Percentiles rank a stretch among this genome's conserved stretches.
phyloP scores from a whole-genome alignment of 2,329 filamentous ascomycete species.

The Colletotrichum paranaense region DNA sequence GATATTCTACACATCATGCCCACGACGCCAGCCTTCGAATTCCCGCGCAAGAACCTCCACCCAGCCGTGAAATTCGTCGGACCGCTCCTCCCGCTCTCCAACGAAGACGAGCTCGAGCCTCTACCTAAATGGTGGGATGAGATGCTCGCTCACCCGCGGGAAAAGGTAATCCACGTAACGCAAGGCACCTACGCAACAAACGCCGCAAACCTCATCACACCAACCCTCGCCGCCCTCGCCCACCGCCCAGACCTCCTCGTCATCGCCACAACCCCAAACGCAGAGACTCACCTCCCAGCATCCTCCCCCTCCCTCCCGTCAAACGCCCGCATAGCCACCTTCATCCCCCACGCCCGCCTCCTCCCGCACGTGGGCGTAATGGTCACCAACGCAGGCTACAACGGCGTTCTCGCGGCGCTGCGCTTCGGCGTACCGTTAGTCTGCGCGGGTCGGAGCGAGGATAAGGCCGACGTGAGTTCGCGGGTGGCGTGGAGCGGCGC shows the following conservation, averaged over 20 bases:
- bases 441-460: constrained; percentile 37
- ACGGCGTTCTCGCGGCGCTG: constrained; percentile 36
- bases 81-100: neutral
- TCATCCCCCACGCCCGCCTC: constrained; percentile 35
- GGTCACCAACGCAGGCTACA: constrained; percentile 40
- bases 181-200: constrained; percentile 36
- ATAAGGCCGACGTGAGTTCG: constrained; percentile 44
- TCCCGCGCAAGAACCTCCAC: constrained; percentile 32
- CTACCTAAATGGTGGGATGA: constrained; percentile 38
- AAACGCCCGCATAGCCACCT: constrained; percentile 24
- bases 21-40: constrained; percentile 36
- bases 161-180: constrained; percentile 37
- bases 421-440: constrained; percentile 38
- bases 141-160: constrained; percentile 36
- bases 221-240: constrained; percentile 34
- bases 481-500: constrained; percentile 39
- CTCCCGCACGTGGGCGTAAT: constrained; percentile 43
- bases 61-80: constrained; percentile 36
- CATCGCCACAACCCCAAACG: constrained; percentile 16
- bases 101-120: neutral
- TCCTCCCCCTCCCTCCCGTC: neutral
- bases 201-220: constrained; percentile 30
- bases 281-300: neutral
- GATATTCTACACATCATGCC: constrained; percentile 14
- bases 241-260: neutral